Conservation (phyloP, 495 filamentous ascomycete species). For the Trichoderma erinaceum region DNA sequence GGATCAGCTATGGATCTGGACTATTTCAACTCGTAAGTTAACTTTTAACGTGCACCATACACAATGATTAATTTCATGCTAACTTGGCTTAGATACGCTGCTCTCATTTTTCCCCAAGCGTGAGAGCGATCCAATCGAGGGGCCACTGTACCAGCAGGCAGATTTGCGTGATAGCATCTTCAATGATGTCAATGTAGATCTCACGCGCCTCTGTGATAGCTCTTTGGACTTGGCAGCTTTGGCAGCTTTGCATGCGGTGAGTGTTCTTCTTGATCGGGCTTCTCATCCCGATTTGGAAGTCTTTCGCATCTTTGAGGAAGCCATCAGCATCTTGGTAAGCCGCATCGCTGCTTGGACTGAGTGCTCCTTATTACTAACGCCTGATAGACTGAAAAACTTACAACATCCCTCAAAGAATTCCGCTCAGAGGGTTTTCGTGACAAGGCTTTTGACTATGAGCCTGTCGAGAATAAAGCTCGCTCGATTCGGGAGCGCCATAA, state of each 20-base stretch:
- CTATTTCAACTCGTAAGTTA: slow-evolving; percentile 49
- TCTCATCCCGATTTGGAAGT: slow-evolving; percentile 57
- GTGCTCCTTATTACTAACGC: slow-evolving; percentile 10
- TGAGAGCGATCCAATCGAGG: slow-evolving; percentile 43
- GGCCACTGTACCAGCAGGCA: slow-evolving; percentile 53
- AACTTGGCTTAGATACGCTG: slow-evolving; percentile 33
- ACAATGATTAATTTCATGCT: no score
- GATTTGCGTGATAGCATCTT: slow-evolving; percentile 60
- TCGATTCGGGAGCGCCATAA: slow-evolving; percentile 45
- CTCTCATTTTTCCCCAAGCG: slow-evolving; percentile 54
- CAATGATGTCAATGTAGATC: slow-evolving; percentile 62
- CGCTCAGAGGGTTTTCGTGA: slow-evolving; percentile 43
- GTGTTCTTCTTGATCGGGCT: slow-evolving; percentile 53
- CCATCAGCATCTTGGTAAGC: slow-evolving; percentile 55
- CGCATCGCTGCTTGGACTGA: neutral
- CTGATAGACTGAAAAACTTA: slow-evolving; percentile 54
- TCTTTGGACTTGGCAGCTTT: slow-evolving; percentile 57
- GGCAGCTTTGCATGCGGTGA: slow-evolving; percentile 56
- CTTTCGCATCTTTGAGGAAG: slow-evolving; percentile 62
- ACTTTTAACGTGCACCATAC: no score
- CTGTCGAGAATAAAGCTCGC: slow-evolving; percentile 35
- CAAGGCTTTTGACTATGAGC: slow-evolving; percentile 46
- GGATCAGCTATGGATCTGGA: slow-evolving; percentile 65
- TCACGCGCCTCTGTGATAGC: slow-evolving; percentile 58
- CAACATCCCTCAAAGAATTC: slow-evolving; percentile 57